Conservation (phyloP, 129 eudicot genomes). For the Chrysanthemum lavandulifolium region DNA sequence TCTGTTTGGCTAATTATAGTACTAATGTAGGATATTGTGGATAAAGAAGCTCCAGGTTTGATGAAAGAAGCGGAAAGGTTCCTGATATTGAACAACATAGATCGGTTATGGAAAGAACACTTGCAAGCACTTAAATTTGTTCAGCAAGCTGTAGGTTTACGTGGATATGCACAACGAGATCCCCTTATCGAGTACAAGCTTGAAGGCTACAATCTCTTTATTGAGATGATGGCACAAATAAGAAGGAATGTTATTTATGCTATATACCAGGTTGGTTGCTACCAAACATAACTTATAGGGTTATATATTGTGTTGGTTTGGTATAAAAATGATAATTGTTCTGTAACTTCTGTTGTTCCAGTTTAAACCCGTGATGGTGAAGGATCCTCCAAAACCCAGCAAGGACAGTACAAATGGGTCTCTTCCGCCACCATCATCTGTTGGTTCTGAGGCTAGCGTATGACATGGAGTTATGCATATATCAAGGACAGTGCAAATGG, state of each 20-base stretch:
- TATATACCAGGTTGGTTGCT: conserved; percentile 65
- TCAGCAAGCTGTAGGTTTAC: conserved; percentile 98
- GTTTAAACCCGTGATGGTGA: conserved; percentile 89
- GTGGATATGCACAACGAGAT: conserved; percentile 99
- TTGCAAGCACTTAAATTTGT: conserved; percentile 97
- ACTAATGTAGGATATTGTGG: conserved; percentile 69
- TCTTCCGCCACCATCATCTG: conserved; percentile 48
- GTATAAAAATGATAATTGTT: not conserved
- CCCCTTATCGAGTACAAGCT: conserved; percentile 98
- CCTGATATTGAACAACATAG: conserved; percentile 83
- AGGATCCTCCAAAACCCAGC: conserved; percentile 45
- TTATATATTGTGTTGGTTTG: not conserved
- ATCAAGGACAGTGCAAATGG: conserved; percentile 5
- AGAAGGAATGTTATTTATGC: conserved; percentile 96
- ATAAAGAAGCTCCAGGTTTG: conserved; percentile 82
- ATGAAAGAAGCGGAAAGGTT: conserved; percentile 99
- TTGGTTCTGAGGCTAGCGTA: conserved; percentile 45
- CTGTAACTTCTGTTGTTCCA: conserved; percentile 26
- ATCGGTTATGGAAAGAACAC: conserved; percentile 99
- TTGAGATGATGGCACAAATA: conserved; percentile 99
- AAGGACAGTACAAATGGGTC: conserved; percentile 60
- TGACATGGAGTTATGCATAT: conserved; percentile 19
- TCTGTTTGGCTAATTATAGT: not conserved
- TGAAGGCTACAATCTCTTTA: conserved; percentile 97
- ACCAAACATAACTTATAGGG: not conserved